Base-by-base conservation (phyloP, 805 yeast species). In the Citeromyces nyonsensis region DNA sequence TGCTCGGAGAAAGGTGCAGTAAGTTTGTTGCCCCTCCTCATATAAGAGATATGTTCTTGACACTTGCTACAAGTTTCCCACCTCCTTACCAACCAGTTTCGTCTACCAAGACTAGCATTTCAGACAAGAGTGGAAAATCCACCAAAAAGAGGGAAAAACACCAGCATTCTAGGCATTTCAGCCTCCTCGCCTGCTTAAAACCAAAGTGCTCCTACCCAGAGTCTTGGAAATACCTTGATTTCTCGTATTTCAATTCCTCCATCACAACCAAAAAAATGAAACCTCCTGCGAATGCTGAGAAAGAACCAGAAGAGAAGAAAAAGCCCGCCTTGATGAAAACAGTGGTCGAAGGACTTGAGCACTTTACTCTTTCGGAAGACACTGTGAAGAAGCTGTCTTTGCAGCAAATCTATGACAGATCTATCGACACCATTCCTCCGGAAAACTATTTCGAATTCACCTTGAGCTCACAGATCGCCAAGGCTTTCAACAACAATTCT, bases 401-500 rank as follows among this genome's bases (percentile, higher is more conserved):
- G 15, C 76, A 73, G 39, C 80, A 79, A 44, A 62, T 80, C 12
- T 73, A 61, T 43, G 81, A 76, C 34, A 68, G 61, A 36, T 85
- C 80, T 3, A 46, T 57, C 38, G 66, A 59, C 25, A 52, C 51
- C 8, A 49, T 79, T 12, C 93, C 95, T 3, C 47, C 62, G 24
- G 73, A 73, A n/a, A 59, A 54, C 25, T 72, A 81, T 73, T 62
- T 63, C 36, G 73, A 69, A 25, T 82, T 76, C 42, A 66, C 75
- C 1, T 50, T 76, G 26, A 66, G 64, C 29, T 76, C 78, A 1
- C 55, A 73, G 5, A 59, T 69, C 22, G 82, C 85, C 1, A 84
- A 83, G 50, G 72, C 94, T 0, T 84, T 81, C 57, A 69, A 68
- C 44, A 57, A 64, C 11, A 63, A 61, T 29, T 56, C 77, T 2